phyloP scores from a whole-genome alignment of 331 rosid species.

The Quercus phellos region DNA sequence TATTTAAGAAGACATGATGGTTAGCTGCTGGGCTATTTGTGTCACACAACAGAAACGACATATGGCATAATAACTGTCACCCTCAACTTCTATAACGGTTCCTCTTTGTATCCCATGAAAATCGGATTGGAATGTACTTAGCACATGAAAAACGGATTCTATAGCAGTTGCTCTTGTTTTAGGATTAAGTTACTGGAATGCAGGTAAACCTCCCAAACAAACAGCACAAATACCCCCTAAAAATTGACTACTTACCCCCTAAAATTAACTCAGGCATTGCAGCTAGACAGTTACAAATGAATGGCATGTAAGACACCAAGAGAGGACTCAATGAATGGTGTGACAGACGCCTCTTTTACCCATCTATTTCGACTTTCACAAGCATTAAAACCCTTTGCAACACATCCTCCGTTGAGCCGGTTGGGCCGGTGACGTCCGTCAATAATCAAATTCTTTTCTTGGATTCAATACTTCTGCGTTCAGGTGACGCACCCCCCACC shows the following conservation, averaged over 20 bases:
- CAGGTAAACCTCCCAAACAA: conserved; percentile 16
- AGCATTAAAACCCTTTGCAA: conserved; percentile 34
- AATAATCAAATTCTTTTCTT: conserved; percentile 2
- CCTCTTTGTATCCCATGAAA: background rate
- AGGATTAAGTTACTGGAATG: conserved; percentile 11
- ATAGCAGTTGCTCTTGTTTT: background rate
- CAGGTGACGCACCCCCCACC: background rate
- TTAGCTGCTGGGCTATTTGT: too few relatives aligned
- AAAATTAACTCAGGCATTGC: conserved; percentile 32
- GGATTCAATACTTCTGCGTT: background rate
- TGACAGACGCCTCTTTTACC: background rate
- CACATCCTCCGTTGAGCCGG: conserved; percentile 22
- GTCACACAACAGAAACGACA: background rate
- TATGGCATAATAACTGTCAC: background rate
- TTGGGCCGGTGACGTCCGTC: conserved; percentile 32
- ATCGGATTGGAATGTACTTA: background rate
- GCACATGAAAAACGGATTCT: background rate
- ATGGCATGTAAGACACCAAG: conserved; percentile 41
- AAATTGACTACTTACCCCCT: background rate
- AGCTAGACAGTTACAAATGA: conserved; percentile 44
- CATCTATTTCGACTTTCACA: background rate
- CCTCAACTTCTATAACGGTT: background rate
- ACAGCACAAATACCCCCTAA: conserved; percentile 8
- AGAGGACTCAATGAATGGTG: background rate
- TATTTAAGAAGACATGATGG: too few relatives aligned